Base-by-base conservation (phyloP, 169 alveolate genomes). In the Cryptosporidium canis region DNA sequence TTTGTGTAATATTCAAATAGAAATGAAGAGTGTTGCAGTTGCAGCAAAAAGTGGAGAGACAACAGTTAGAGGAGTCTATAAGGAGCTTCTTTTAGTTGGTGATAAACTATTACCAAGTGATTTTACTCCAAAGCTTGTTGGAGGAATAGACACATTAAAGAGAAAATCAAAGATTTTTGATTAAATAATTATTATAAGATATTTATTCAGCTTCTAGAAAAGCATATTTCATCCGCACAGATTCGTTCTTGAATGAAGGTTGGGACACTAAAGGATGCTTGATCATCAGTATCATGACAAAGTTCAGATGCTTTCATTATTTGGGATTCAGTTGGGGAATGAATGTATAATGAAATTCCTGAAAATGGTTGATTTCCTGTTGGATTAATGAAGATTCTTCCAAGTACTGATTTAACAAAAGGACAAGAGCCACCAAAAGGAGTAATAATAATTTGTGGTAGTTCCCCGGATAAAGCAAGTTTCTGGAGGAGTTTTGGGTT, bases 31-130 rank as follows among this genome's bases (percentile, higher is more conserved):
- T 44, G 72, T 77, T 21, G 87, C 87, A 37, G 71, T 77, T 33
- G 87, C 87, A 56, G 87, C 87, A 27, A 77, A 77, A 77, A 77
- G 87, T 61, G 87, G 87, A 3, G 87, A 77, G 24, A 77, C 87
- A 18, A 77, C 87, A 58, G 87, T 77, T 41, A 77, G 87, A 77
- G 72, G 72, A 1, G 72, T 77, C 9, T 77, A 77, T 37, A 77
- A 45, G 24, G 87, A 77, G n/a, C 66, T 77, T 18, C 33, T 77
- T 29, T 61, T 39, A 7, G 72, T 58, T 27, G 87, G 87, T 58
- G 72, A 77, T 12, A 77, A 77, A 21, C 35, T 77, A 14, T 45
- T 77, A 37, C 87, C 87, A 35, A 58, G 35, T 24, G 87, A 77
- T 77, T 77, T 77, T 56, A 45, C 48, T 55, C 87, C 87, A 12